Conservation (phyloP, 2,329 filamentous ascomycete genomes). For the Drechslerella stenobrocha region DNA sequence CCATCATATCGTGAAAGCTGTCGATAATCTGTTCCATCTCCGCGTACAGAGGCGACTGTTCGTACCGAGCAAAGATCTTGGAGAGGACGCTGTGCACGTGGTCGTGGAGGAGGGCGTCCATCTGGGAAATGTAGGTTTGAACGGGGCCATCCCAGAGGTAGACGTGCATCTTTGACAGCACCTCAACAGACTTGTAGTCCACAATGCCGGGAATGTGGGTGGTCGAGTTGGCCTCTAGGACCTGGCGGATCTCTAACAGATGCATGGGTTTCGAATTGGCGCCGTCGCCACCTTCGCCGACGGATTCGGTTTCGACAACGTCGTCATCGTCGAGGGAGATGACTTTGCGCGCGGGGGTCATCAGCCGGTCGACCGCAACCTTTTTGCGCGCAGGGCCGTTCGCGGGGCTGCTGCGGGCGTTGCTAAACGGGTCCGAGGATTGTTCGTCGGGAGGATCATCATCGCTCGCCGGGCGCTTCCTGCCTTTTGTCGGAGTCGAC, state of each 20-base stretch:
- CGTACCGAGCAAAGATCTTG: conserved; percentile 47
- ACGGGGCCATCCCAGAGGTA: conserved; percentile 49
- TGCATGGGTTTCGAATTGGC: conserved; percentile 36
- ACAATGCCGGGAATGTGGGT: conserved; percentile 51
- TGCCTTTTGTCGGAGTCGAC: conserved; percentile 14
- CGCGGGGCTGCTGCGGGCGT: conserved; percentile 2
- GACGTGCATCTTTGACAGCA: conserved; percentile 48
- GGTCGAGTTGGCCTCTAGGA: conserved; percentile 49
- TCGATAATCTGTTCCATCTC: conserved; percentile 56
- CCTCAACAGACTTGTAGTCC: conserved; percentile 50
- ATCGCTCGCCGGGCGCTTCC: conserved; percentile 28
- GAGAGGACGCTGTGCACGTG: conserved; percentile 40
- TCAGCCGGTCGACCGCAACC: conserved; percentile 16
- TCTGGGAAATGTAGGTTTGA: conserved; percentile 35
- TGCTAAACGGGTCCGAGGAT: conserved; percentile 32
- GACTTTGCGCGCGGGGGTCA: conserved; percentile 21
- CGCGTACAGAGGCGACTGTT: conserved; percentile 49
- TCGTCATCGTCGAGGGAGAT: conserved; percentile 39
- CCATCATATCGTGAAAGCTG: conserved; percentile 45
- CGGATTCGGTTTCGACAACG: conserved; percentile 27
- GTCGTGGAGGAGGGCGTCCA: conserved; percentile 37
- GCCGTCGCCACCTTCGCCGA: conserved; percentile 4
- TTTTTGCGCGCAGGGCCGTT: conserved; percentile 40
- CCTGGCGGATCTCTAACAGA: conserved; percentile 50
- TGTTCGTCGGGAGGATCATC: conserved; percentile 39